Evolutionary conservation across 2,329 filamentous ascomycete species (phyloP).

Genomic region (Alternaria infectoria): DNA sequence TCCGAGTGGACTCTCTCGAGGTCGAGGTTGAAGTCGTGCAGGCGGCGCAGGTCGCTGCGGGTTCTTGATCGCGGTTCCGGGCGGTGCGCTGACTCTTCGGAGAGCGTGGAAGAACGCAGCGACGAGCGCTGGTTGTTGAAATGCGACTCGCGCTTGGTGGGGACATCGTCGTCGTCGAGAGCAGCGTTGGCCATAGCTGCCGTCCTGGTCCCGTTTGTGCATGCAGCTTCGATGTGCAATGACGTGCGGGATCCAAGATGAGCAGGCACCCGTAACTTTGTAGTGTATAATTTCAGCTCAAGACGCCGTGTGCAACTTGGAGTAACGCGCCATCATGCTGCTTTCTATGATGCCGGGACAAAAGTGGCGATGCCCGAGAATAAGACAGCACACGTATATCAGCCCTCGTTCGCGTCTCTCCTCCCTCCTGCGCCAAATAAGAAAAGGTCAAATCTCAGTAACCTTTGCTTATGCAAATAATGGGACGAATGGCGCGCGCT

Average conservation of each 20-base stretch:
- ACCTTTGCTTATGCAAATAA: not conserved
- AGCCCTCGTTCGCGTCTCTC: not conserved
- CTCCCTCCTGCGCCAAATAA: conserved; percentile 2
- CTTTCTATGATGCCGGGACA: not conserved
- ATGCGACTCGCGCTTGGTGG: conserved; percentile 34
- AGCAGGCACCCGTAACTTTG: not conserved
- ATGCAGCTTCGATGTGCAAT: conserved; percentile 14
- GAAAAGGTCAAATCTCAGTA: conserved; percentile 1
- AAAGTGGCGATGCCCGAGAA: not conserved
- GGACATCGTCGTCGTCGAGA: conserved; percentile 26
- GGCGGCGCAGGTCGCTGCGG: conserved; percentile 14
- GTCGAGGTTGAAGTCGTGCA: conserved; percentile 28
- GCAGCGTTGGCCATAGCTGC: conserved; percentile 27
- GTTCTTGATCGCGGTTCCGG: conserved; percentile 20
- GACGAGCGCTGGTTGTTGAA: conserved; percentile 47
- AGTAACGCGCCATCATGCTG: not conserved
- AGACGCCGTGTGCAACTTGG: not conserved
- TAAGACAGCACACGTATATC: not conserved
- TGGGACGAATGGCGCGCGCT: not conserved
- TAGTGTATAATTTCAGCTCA: not conserved
- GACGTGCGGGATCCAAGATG: conserved; percentile 8
- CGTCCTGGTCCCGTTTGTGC: conserved; percentile 1
- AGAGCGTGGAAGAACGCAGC: conserved; percentile 22
- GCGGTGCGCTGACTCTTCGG: conserved; percentile 17
- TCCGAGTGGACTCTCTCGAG: conserved; percentile 8